Base-by-base conservation (phyloP, 2,329 filamentous ascomycete genomes). In the Diaporthe ampelina region DNA sequence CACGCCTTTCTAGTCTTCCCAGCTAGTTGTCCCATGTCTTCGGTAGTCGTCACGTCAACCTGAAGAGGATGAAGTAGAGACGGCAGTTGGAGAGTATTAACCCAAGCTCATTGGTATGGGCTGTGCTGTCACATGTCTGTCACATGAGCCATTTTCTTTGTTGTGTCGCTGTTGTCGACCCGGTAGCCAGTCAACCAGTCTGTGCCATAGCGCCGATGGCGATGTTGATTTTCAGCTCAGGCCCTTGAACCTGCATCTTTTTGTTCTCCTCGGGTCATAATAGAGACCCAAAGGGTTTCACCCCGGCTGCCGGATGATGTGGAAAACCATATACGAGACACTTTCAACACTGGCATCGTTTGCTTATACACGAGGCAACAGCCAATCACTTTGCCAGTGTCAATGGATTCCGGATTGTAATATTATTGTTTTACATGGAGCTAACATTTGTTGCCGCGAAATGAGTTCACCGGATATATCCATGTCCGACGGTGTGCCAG, bases 101-200 rank as follows among this genome's bases (percentile, higher is more conserved):
- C 29, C 29, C 29, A 32, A 32, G 29, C 29, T 32, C 29, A 32
- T 17, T 19, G 17, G 15, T 13, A 43, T 43, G 29, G 7, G 6
- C 24, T 13, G 2, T 4, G 4, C 15, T n/a, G 37, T 68, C 63
- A 68, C 63, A 54, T 68, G 63, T 40, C 48, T 29, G 17, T 68
- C 32, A 68, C 63, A 68, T 68, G 63, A 24, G 29, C 10, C 1
- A 19, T 10, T 52, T 40, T 21, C 37, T 67, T 52, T 67, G 63
- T 67, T n/a, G 13, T 19, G 29, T 19, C 17, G 21, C 19, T 11
- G 10, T 37, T 10, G 29, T 52, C 43, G 21, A 50, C 43, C 2
- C 10, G 21, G 11, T 52, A 50, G 63, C 26, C 32, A 10, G 2
- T 32, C n/a, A 15, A 68, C 63, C 63, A 50, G 63, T 68, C 63